Conservation (phyloP, 805 yeast genomes). For the Naumovozyma dairenensis region DNA sequence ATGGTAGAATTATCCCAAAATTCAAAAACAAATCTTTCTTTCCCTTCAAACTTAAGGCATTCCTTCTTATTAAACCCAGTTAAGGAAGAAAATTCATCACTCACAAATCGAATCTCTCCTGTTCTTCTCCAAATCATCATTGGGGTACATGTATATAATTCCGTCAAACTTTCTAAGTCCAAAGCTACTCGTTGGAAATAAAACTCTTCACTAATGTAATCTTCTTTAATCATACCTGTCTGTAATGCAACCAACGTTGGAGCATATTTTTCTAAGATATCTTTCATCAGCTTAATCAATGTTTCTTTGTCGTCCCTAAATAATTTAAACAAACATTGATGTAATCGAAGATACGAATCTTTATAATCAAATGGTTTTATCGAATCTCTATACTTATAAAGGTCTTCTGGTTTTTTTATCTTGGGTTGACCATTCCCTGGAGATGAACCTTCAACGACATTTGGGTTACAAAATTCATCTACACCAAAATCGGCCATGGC, state of each 20-base stretch:
- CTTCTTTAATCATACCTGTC: conserved; percentile 61
- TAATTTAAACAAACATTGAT: conserved; percentile 10
- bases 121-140: conserved; percentile 80
- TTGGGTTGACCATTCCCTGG: too few species aligned
- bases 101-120: conserved; percentile 73
- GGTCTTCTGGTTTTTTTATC: conserved; percentile 18
- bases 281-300: conserved; percentile 30
- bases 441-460: too few species aligned
- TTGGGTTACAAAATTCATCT: too few species aligned
- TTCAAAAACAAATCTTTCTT: conserved; percentile 64
- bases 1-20: conserved; percentile 74
- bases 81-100: conserved; percentile 61
- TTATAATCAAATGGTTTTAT: conserved; percentile 21
- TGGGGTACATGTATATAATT: conserved; percentile 54
- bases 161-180: conserved; percentile 45
- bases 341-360: conserved; percentile 13
- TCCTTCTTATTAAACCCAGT: conserved; percentile 55
- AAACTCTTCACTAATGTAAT: conserved; percentile 51
- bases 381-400: conserved; percentile 11
- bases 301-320: conserved; percentile 2
- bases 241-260: conserved; percentile 75
- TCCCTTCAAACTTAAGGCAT: conserved; percentile 36
- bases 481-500: too few species aligned
- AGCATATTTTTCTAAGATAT: conserved; percentile 43
- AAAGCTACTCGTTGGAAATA: conserved; percentile 46